Conservation (phyloP, 345 rosid species). For the Mallotus nudiflorus region DNA sequence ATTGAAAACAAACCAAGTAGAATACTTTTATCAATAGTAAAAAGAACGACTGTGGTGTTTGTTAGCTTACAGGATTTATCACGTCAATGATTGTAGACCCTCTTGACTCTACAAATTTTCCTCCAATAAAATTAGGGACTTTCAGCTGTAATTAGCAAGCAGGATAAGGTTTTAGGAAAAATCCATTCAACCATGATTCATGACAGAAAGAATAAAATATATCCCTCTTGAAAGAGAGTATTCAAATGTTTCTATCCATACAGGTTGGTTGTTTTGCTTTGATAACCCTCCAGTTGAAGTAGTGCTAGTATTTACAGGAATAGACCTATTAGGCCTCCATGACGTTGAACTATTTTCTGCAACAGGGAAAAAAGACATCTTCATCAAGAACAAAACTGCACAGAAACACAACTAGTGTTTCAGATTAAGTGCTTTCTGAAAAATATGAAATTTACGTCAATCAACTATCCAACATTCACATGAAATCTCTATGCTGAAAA, state of each 20-base stretch:
- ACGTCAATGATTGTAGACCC: constrained; percentile 34
- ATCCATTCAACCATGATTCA: background rate
- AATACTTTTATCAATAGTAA: constrained; percentile 1
- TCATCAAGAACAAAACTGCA: constrained; percentile 7
- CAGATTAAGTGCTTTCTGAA: background rate
- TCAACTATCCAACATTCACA: constrained; percentile 9
- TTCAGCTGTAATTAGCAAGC: constrained; percentile 19
- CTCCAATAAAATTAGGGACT: constrained; percentile 44
- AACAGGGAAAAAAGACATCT: background rate
- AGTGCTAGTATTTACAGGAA: constrained; percentile 20
- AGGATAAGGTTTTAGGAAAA: background rate
- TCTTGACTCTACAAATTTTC: constrained; percentile 36
- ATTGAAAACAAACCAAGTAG: background rate
- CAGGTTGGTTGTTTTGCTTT: constrained; percentile 29
- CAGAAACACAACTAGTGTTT: constrained; percentile 8
- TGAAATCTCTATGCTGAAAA: constrained; percentile 2
- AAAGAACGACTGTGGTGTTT: background rate
- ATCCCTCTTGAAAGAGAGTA: background rate
- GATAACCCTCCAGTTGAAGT: constrained; percentile 21
- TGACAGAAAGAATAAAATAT: too few species aligned
- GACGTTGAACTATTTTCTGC: constrained; percentile 41
- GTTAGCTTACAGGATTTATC: constrained; percentile 44
- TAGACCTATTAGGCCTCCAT: constrained; percentile 41
- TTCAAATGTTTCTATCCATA: constrained; percentile 23
- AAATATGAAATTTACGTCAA: constrained; percentile 2